Evolutionary conservation across 1,284 basidiomycete genomes (phyloP).

Genomic region (Ganoderma boninense): DNA sequence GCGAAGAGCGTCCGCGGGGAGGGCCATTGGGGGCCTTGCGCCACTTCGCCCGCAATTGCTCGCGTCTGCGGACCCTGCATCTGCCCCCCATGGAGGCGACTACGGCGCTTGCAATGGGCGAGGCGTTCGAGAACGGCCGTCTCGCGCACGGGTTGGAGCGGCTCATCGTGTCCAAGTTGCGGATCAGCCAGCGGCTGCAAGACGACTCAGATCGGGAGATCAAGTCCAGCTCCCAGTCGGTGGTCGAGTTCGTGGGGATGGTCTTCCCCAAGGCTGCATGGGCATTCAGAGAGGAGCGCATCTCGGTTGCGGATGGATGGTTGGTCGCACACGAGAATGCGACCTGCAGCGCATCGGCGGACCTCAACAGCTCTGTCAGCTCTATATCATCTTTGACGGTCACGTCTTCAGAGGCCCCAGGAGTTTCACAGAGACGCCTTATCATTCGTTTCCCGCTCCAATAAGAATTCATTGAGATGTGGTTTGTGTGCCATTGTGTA

Average conservation of each 20-base stretch:
- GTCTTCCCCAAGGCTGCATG: neutral
- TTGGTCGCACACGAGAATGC: neutral
- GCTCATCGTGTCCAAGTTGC: neutral
- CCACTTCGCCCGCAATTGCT: neutral
- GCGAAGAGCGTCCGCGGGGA: neutral
- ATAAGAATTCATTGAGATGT: too few species aligned
- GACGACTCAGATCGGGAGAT: neutral
- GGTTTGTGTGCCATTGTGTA: too few species aligned
- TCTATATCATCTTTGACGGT: too few species aligned
- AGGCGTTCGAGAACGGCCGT: too few species aligned
- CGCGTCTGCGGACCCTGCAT: neutral
- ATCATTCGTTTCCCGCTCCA: too few species aligned
- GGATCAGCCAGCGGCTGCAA: neutral
- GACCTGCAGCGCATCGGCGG: too few species aligned
- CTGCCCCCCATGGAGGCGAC: neutral
- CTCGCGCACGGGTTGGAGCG: neutral
- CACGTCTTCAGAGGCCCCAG: too few species aligned
- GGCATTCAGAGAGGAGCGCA: neutral
- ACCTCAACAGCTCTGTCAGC: too few species aligned
- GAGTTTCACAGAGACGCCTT: too few species aligned
- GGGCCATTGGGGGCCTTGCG: too few species aligned
- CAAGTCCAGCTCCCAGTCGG: neutral
- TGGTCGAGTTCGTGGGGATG: neutral
- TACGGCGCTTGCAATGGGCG: neutral
- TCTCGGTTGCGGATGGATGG: neutral